Percentiles rank a stretch among this genome's conserved stretches.
Conservation (phyloP, 1,139 yeast genomes). For the Starmera stellimalicola region DNA sequence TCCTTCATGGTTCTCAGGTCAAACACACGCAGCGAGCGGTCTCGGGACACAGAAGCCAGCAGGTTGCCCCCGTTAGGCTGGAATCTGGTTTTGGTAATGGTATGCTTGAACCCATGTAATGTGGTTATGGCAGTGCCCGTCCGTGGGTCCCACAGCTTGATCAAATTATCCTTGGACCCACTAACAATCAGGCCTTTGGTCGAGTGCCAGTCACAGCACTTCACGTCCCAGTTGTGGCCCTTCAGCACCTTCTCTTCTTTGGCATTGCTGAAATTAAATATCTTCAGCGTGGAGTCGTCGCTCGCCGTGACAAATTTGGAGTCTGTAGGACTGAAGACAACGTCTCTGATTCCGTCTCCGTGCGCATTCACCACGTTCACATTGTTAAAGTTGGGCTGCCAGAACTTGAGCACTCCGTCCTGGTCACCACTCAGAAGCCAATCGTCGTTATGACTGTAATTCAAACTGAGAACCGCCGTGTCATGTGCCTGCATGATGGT, state of each 20-base stretch:
- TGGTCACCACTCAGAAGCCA: conserved; percentile 94
- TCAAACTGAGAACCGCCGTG: conserved; percentile 68
- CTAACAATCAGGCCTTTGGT: conserved; percentile 71
- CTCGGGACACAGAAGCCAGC: conserved; percentile 82
- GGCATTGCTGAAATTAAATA: conserved; percentile 93
- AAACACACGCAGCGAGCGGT: conserved; percentile 78
- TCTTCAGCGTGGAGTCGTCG: conserved; percentile 81
- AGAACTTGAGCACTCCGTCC: conserved; percentile 82
- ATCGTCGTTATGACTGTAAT: conserved; percentile 84
- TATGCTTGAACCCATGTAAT: conserved; percentile 86
- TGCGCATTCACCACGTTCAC: conserved; percentile 83
- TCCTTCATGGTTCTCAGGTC: conserved; percentile 83
- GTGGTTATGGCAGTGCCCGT: conserved; percentile 65
- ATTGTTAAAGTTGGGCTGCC: conserved; percentile 98
- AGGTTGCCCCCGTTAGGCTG: conserved; percentile 49
- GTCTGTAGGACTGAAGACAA: conserved; percentile 86
- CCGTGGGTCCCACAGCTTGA: conserved; percentile 96
- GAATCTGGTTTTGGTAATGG: conserved; percentile 75
- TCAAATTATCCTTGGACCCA: conserved; percentile 89
- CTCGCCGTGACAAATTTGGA: conserved; percentile 85
- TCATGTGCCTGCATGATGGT: conserved; percentile 99
- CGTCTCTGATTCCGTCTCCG: conserved; percentile 67
- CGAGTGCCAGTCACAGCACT: conserved; percentile 96
- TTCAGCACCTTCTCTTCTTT: conserved; percentile 69
- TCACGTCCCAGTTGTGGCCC: conserved; percentile 99